Evolutionary conservation across 2,329 filamentous ascomycete species (phyloP), one percentile per base, ranked within the genome.

Genomic region (Pseudocercospora macadamiae): DNA sequence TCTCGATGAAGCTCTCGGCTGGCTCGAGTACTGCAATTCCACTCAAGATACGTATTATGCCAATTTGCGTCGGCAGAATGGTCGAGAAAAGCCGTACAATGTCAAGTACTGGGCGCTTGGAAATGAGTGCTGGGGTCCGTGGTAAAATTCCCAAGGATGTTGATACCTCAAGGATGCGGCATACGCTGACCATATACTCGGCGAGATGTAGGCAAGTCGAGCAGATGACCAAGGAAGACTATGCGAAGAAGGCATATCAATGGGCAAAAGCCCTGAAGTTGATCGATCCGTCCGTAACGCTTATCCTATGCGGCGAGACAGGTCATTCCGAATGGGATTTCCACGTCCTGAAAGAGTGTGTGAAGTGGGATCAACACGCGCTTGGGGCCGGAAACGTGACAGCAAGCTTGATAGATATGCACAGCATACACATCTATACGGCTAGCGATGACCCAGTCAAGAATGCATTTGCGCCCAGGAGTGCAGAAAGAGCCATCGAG

Each of bases 21-120:
- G 90, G 90, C 80, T 95, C 18, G 90, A 95, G 71, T 95, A 95
- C 78, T 95, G 91, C 79, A 95, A 95, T 76, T 87, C 86, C 2
- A 84, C 82, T n/a, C 80, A 82, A 55, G 83, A 93, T 74, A 93
- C 89, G 8, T 83, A 93, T 79, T 95, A 91, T 72, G 90, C 90
- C 62, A 93, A 93, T 71, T 79, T 93, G 51, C 86, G 91, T 28
- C 83, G 90, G 10, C 82, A 88, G 67, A 88, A 95, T 74, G 90
- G 90, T 9, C 86, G 84, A 28, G 81, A 87, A 56, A 84, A 91
- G 75, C 91, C 90, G 3, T 93, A 93, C 76, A 87, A 87, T 59
- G 84, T 93, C 68, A 91, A 90, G 76, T 93, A 93, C 80, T 95
- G 90, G 90, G 89, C 89, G 1, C 83, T 95, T 23, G 90, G 90